Base-by-base conservation (phyloP, 208 protist genomes). In the Strigomonas galati region DNA sequence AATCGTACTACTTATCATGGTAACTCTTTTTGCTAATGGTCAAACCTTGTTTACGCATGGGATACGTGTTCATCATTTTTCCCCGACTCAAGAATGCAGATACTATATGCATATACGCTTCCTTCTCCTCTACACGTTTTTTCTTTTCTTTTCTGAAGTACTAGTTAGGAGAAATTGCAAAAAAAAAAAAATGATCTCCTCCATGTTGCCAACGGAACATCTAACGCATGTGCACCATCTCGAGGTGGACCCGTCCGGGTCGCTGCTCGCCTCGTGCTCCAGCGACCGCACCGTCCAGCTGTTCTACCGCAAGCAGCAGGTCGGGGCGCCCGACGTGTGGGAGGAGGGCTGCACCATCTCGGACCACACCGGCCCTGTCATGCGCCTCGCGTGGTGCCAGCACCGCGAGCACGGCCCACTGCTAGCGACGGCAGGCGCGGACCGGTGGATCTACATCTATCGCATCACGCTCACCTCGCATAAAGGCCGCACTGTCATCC, bases 391-490 rank as follows among this genome's bases (percentile, higher is more conserved):
- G 62, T 96, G 91, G 87, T 96, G 84, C 69, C 82, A 85, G 46
- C 82, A 91, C 65, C 79, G 87, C 24, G 85, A 93, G 65, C 81
- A 89, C 65, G 91, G 81, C 31, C 80, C 87, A n/a, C 70, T 93
- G 40, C 78, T 96, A 15, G 85, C 84, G 27, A 93, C 87, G 49
- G 85, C 73, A 30, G 84, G 91, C 49, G 87, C 91, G 1, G 91
- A 96, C 62, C 72, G 82, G 15, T 91, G 87, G 83, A 82, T 96
- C 66, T 87, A 90, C 76, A 68, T 96, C 52, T 96, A 94, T 65
- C 81, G 81, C 63, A 88, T 96, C 69, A 77, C 67, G 53, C 64
- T 91, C 19, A 81, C 76, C 19, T 76, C 76, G 9, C 85, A 86
- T 27, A 76, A 78, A 55, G 84, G 78, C 3, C 72, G 74, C 60